Conservation (phyloP, 2,329 filamentous ascomycete species). For the Aspergillus proliferans region DNA sequence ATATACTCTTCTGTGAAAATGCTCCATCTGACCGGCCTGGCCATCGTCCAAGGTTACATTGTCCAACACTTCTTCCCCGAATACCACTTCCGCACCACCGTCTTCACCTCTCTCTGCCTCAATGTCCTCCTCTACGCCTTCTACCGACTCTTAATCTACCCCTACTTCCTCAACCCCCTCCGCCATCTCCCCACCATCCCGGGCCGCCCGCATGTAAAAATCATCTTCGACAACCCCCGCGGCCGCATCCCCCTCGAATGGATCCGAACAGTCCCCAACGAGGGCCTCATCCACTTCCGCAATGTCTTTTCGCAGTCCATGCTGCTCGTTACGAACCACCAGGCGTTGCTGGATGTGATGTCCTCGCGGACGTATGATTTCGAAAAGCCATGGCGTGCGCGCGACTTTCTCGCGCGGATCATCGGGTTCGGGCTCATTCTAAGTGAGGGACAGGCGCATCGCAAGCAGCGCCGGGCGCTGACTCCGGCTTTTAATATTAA, state of each 20-base stretch:
- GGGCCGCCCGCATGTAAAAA: slow-evolving; percentile 15
- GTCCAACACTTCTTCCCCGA: slow-evolving; percentile 23
- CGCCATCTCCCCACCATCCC: slow-evolving; percentile 44
- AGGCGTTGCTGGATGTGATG: slow-evolving; percentile 46
- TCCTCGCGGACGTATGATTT: slow-evolving; percentile 50
- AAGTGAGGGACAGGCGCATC: slow-evolving; percentile 47
- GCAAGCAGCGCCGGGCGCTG: slow-evolving; percentile 38
- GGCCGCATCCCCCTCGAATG: slow-evolving; percentile 34
- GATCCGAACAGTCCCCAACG: slow-evolving; percentile 49
- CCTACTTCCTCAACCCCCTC: slow-evolving; percentile 46
- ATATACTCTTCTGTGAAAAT: not conserved
- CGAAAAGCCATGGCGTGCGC: slow-evolving; percentile 43
- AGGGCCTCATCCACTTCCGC: slow-evolving; percentile 50
- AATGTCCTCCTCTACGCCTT: slow-evolving; percentile 20
- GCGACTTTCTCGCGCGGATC: slow-evolving; percentile 43
- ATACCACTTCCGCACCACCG: slow-evolving; percentile 17
- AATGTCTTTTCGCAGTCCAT: slow-evolving; percentile 39
- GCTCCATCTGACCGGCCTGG: slow-evolving; percentile 12
- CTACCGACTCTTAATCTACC: slow-evolving; percentile 45
- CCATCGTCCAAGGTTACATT: slow-evolving; percentile 24
- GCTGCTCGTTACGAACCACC: slow-evolving; percentile 28
- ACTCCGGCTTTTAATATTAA: slow-evolving; percentile 33
- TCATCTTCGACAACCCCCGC: slow-evolving; percentile 30
- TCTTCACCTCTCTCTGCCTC: slow-evolving; percentile 15
- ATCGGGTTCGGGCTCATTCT: slow-evolving; percentile 48